Base-by-base conservation (phyloP, 352 stramenopile genomes). In the Pythium phragmitis region DNA sequence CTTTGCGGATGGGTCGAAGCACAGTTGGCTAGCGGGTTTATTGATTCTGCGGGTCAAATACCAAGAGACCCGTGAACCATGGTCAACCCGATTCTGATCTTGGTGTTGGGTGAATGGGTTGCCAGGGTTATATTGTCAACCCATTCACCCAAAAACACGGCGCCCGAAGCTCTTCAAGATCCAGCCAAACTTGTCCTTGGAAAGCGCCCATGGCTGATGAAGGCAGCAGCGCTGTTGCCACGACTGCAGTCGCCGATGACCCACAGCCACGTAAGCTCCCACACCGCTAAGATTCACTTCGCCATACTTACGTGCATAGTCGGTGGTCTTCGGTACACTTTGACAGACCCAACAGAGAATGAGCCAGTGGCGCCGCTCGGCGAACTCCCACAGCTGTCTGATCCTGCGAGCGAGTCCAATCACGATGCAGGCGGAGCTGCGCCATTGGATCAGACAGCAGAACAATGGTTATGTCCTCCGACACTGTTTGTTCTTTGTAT, bases 401-500 rank as follows among this genome's bases (percentile, higher is more conserved):
- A 42, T 12, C 37, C 37, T 16, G 14, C 37, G 37, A 17, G 9
- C 14, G 37, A 42, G 6, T 12, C 37, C 14, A 17, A 16, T 42
- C 37, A 42, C 9, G 37, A 42, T 42, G 37, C 37, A 42, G 14
- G 14, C 37, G 37, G 14, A 16, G 37, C 37, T 17, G 14, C 37
- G 2, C 11, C 37, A 12, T 17, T 49, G n/a, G 53, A 6, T 4
- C 9, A 61, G 5, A 46, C n/a, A 17, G 28, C 1, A 26, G 26
- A 30, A 30, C 21, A 16, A 14, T 16, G 42, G 19, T 5, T 19
- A 36, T 46, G n/a, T 8, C 46, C 30, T 11, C 41, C 48, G 17
- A 50, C 53, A 23, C 47, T 68, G 33, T 57, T 68, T 53, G 21
- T 14, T 16, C 33, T 63, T 11, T 68, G 61, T 43, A 34, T 68